Conservation (phyloP, 2,329 filamentous ascomycete species). For the Pseudogymnoascus sp. region DNA sequence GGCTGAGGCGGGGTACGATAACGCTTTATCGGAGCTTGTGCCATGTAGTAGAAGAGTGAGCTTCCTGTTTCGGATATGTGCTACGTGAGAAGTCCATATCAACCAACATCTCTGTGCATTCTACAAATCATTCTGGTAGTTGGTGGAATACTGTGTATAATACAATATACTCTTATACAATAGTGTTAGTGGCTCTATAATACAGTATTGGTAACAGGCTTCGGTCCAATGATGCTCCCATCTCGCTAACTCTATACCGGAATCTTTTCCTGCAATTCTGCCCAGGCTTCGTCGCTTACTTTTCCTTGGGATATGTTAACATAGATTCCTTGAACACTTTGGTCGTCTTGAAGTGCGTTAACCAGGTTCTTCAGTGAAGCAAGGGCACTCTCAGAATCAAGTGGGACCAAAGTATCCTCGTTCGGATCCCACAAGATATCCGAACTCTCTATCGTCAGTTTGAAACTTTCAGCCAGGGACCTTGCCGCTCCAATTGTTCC, state of each 20-base stretch:
- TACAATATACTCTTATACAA: neutral
- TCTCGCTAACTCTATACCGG: constrained; percentile 28
- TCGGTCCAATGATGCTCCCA: neutral
- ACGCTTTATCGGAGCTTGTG: neutral
- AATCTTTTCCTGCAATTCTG: constrained; percentile 42
- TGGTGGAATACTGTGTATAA: neutral
- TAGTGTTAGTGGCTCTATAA: constrained; percentile 1
- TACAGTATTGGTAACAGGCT: neutral
- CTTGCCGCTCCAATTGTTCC: constrained; percentile 57
- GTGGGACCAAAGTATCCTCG: constrained; percentile 61
- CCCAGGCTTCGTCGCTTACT: constrained; percentile 47
- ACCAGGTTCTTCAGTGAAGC: constrained; percentile 52
- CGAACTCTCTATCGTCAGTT: constrained; percentile 59
- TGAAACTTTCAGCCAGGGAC: constrained; percentile 52
- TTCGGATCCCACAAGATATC: constrained; percentile 84
- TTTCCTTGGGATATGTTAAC: constrained; percentile 53
- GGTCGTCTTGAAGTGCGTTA: constrained; percentile 53
- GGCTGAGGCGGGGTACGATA: neutral
- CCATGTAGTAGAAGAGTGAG: neutral
- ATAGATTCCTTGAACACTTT: constrained; percentile 72
- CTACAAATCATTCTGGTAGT: neutral
- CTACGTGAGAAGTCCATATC: neutral
- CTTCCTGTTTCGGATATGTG: neutral
- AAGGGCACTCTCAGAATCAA: constrained; percentile 50
- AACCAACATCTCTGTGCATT: neutral